Percentiles rank a stretch among this genome's conserved stretches.
phyloP scores from a whole-genome alignment of 1,284 basidiomycete species.

The Ganoderma meredithae region DNA sequence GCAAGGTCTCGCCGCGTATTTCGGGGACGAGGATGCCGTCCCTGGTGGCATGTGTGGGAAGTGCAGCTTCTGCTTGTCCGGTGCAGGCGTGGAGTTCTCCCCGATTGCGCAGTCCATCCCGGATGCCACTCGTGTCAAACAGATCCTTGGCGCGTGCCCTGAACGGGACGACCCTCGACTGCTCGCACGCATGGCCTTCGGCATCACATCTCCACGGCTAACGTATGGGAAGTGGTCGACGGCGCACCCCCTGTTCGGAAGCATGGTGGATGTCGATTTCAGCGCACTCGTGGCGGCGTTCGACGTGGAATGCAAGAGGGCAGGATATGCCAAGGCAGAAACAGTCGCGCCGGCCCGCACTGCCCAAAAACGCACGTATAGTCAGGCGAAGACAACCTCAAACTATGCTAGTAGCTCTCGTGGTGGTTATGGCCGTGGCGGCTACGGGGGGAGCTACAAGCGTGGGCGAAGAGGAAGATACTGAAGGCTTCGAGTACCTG shows the following conservation, averaged over 20 bases:
- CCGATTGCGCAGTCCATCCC: conserved; percentile 38
- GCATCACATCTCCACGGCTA: conserved; percentile 54
- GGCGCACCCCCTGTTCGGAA: conserved; percentile 50
- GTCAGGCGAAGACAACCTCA: conserved; percentile 28
- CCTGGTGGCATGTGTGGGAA: conserved; percentile 50
- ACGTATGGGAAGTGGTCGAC: conserved; percentile 50
- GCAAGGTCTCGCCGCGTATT: conserved; percentile 52
- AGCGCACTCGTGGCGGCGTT: conserved; percentile 46
- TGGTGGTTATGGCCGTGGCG: conserved; percentile 22
- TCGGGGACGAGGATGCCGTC: conserved; percentile 53
- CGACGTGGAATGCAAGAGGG: conserved; percentile 49
- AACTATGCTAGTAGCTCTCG: conserved; percentile 13
- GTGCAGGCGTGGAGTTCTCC: conserved; percentile 47
- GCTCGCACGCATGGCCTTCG: conserved; percentile 58
- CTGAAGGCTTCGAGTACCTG: not conserved
- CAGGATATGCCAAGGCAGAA: conserved; percentile 39
- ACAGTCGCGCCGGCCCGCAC: conserved; percentile 22
- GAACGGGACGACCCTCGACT: conserved; percentile 59
- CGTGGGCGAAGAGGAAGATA: conserved; percentile 26
- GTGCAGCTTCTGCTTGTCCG: conserved; percentile 55
- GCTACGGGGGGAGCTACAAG: conserved; percentile 19
- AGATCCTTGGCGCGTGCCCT: conserved; percentile 52
- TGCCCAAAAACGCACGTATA: conserved; percentile 39
- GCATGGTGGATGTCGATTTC: conserved; percentile 50
- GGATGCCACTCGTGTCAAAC: conserved; percentile 43